Evolutionary conservation across 306 rosid genomes (phyloP).

Genomic region (Nissolia schottii): DNA sequence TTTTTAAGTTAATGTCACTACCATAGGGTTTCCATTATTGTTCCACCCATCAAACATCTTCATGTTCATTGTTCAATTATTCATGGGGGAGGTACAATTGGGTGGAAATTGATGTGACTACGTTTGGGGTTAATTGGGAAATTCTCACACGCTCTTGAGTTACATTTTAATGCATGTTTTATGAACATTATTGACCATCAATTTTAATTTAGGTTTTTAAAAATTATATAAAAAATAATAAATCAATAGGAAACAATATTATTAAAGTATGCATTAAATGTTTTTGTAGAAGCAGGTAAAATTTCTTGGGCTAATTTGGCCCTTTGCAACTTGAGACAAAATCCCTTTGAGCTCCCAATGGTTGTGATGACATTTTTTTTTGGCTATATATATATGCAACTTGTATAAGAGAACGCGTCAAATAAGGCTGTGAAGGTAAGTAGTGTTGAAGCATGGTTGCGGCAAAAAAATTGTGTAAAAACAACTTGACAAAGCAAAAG

Average conservation of each 20-base stretch:
- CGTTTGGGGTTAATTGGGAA: no score
- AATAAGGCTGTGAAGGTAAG: slow-evolving; percentile 23
- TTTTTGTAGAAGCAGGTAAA: no score
- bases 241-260: no score
- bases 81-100: slow-evolving; percentile 20
- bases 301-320: slow-evolving; percentile 17
- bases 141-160: no score
- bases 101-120: slow-evolving; percentile 33
- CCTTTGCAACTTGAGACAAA: slow-evolving; percentile 28
- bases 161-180: no score
- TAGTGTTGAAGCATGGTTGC: slow-evolving; percentile 24
- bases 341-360: slow-evolving; percentile 21
- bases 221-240: no score
- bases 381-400: slow-evolving; percentile 15
- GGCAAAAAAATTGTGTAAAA: slow-evolving; percentile 30
- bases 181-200: no score
- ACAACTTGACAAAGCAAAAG: slow-evolving; percentile 33
- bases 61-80: slow-evolving; percentile 37
- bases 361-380: slow-evolving; percentile 6
- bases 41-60: slow-evolving; percentile 28
- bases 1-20: slow-evolving; percentile 24
- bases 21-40: slow-evolving; percentile 35
- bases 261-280: no score
- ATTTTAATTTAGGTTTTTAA: no score
- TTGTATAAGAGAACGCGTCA: slow-evolving; percentile 31